Base-by-base conservation (phyloP, 345 rosid species). In the Stellera chamaejasme region DNA sequence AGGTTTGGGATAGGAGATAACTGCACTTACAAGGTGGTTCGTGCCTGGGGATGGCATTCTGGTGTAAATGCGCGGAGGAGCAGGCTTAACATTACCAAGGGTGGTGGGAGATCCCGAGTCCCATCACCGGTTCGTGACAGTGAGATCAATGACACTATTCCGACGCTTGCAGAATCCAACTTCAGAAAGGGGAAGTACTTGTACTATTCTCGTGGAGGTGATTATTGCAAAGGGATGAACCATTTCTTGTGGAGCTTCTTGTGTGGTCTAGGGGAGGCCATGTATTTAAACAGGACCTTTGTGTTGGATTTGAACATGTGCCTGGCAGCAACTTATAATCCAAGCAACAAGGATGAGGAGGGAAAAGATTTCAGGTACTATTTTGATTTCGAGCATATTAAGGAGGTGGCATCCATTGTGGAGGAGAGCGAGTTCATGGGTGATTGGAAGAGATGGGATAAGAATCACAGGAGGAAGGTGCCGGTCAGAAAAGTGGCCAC, bases 201-300 rank as follows among this genome's bases (percentile, higher is more conserved):
- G 78, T 93, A 86, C 75, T 93, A 93, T 65, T 85, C 96, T 0
- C 71, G 94, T 2, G 99, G 94, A 46, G 94, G 94, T 1, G 97
- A 93, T 73, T 84, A 89, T 58, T 93, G 99, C 54, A 87, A 87
- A 60, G 97, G 96, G 23, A 93, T 93, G 99, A 93, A 93, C 73
- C 99, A 87, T 42, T 82, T 82, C 63, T 49, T 80, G 73, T 89
- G 99, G 99, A 89, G 97, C 72, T 89, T 86, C 83, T 70, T 93
- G 71, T 89, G 97, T 72, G 99, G 91, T 10, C 71, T 93, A 54
- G 97, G 99, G 8, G 99, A 89, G 70, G 94, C 99, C 0, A 80
- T 84, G 91, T 93, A 81, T 60, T 76, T 93, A 75, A 93, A 93
- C 59, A 60, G 99, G 59, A 87, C 96, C 2, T 86, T 89, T 59